Evolutionary conservation across 108 stramenopile genomes (phyloP).

Genomic region (Skeletonema tropicum): DNA sequence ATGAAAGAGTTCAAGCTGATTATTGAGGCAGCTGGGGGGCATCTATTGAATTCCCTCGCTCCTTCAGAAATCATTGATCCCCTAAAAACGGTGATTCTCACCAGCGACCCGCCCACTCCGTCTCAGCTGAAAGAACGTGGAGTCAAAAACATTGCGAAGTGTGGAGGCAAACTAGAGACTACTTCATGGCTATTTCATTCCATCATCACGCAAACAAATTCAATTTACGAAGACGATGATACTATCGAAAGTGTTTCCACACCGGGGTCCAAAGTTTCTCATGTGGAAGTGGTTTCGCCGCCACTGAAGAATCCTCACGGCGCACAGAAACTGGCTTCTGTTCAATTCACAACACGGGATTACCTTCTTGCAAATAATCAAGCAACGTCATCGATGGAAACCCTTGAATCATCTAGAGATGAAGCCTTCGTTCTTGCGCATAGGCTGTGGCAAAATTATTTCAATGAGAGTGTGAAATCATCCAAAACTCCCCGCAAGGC

Average conservation of each 20-base stretch:
- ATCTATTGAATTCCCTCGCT: conserved; percentile 37
- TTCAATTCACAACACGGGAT: conserved; percentile 5
- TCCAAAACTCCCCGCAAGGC: conserved; percentile 9
- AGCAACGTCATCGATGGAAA: conserved; percentile 1
- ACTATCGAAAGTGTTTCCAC: conserved; percentile 6
- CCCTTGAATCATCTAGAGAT: conserved; percentile 18
- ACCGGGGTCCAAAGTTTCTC: conserved; percentile 34
- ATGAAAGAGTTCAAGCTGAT: conserved; percentile 41
- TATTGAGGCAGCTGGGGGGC: conserved; percentile 58
- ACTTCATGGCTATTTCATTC: conserved; percentile 58
- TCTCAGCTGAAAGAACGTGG: conserved; percentile 37
- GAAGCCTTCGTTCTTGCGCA: conserved; percentile 9
- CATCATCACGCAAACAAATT: conserved; percentile 41
- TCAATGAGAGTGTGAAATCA: background rate
- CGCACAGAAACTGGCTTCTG: background rate
- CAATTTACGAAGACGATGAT: conserved; percentile 4
- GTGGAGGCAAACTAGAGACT: conserved; percentile 36
- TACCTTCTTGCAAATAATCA: conserved; percentile 14
- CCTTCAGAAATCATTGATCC: conserved; percentile 29
- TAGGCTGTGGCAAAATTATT: conserved; percentile 24
- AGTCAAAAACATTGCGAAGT: conserved; percentile 13
- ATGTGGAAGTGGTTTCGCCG: conserved; percentile 19
- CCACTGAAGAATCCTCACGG: conserved; percentile 13
- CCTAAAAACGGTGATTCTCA: conserved; percentile 43
- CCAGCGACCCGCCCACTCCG: conserved; percentile 39